Percentiles rank a stretch among this genome's conserved stretches.
Conservation (phyloP, 257 asterid genomes). For the Solanum pimpinellifolium region DNA sequence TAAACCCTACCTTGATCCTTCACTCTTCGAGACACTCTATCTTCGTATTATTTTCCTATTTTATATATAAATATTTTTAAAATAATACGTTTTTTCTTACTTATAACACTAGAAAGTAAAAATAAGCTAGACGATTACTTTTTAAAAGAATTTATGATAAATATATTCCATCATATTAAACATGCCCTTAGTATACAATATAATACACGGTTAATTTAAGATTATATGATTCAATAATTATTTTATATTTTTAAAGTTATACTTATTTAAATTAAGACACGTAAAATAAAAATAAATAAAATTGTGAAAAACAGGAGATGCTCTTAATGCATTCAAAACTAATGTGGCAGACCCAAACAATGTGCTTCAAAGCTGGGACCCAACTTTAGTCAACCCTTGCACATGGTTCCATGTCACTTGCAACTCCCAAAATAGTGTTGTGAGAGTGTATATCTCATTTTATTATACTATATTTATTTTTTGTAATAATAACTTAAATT, state of each 20-base stretch:
- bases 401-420: conserved; percentile 45
- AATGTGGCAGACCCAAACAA: conserved; percentile 25
- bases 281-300: background rate
- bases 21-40: background rate
- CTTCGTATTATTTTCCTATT: no score
- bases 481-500: background rate
- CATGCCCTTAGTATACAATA: background rate
- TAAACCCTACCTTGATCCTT: background rate
- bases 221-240: background rate
- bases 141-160: background rate
- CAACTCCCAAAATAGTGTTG: conserved; percentile 14
- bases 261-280: background rate
- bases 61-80: background rate
- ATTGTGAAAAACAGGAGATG: conserved; percentile 23
- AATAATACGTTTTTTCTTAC: background rate
- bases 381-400: conserved; percentile 37
- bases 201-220: background rate
- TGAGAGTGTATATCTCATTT: conserved; percentile 20
- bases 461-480: no score
- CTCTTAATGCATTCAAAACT: conserved; percentile 10
- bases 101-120: background rate
- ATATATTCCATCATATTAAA: background rate
- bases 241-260: background rate
- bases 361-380: conserved; percentile 52
- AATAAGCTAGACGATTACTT: background rate